Evolutionary conservation across 495 filamentous ascomycete species (phyloP), one percentile per base, ranked within the genome.

Genomic region (Penicillium steckii): DNA sequence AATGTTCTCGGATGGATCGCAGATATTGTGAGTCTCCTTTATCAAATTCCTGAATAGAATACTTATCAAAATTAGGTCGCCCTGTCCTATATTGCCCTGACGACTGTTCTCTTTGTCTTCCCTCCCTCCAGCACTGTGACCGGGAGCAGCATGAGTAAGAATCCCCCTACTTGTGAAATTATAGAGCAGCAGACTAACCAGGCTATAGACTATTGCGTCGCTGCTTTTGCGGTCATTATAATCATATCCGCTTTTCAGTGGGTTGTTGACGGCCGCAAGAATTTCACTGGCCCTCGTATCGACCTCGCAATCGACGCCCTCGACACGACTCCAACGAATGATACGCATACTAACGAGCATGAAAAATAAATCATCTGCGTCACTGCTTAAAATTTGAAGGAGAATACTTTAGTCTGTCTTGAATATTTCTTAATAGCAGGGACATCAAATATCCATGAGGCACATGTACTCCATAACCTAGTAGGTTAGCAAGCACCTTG

Each of bases 71-170:
- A 22, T 10, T 18, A 82, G 80, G 61, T 89, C 30, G 83, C 86
- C 2, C 68, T 90, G 21, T 68, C 64, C 1, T 90, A 87, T 60
- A 81, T 84, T 12, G 60, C 78, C n/a, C 62, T 88, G 2, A 88
- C 85, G 1, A 88, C 85, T 0, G 83, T 89, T 1, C 64, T 91
- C 0, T 91, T 90, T 51, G 73, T 89, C 1, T 86, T 91, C 60
- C 87, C 87, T 2, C 86, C 87, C 0, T 75, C 68, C 4, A 56
- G 85, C 1, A 85, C 83, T 0, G 81, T 85, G 0, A 85, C 80
- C 0, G 81, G 75, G 3, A 80, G 74, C 43, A 88, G 82, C 66
- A 88, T 90, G 86, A 89, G 77, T 80, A 71, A 60, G 73, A 2
- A 3, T 32, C 3, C n/a, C 33, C 1, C 3, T 1, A 37, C 8